Conservation (phyloP, 805 yeast genomes). For the Kuraishia hungarica region DNA sequence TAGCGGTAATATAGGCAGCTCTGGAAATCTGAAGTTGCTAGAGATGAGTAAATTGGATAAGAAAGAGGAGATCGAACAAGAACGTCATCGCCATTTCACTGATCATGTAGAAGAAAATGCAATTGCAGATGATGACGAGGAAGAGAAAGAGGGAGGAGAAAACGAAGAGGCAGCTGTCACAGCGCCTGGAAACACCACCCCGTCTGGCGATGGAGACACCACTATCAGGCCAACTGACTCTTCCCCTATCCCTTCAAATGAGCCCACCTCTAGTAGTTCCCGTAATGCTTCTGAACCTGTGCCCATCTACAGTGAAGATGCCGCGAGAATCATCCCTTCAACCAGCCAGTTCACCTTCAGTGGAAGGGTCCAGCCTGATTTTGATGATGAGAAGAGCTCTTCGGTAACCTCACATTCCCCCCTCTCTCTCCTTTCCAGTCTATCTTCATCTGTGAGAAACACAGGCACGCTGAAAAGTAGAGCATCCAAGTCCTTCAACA, state of each 20-base stretch:
- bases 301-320: constrained; percentile 1
- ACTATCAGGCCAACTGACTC: not conserved
- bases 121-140: constrained; percentile 7
- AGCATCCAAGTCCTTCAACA: constrained; percentile 8
- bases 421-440: constrained; percentile 6
- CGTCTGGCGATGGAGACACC: not conserved
- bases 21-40: not conserved
- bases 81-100: not conserved
- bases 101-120: constrained; percentile 3
- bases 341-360: constrained; percentile 14
- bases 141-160: constrained; percentile 2
- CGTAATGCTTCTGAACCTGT: not conserved
- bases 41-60: not conserved
- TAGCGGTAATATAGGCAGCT: not conserved
- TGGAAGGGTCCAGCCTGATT: constrained; percentile 21
- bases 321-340: not conserved
- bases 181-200: constrained; percentile 8
- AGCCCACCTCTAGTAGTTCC: not conserved
- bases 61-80: not conserved
- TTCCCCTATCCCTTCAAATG: not conserved
- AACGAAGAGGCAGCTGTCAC: constrained; percentile 3
- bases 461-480: constrained; percentile 3
- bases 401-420: constrained; percentile 7
- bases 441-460: constrained; percentile 6
- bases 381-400: constrained; percentile 23